Evolutionary conservation across 192 early-diverging fungal genomes (phyloP).

Genomic region (Backusella westeae): DNA sequence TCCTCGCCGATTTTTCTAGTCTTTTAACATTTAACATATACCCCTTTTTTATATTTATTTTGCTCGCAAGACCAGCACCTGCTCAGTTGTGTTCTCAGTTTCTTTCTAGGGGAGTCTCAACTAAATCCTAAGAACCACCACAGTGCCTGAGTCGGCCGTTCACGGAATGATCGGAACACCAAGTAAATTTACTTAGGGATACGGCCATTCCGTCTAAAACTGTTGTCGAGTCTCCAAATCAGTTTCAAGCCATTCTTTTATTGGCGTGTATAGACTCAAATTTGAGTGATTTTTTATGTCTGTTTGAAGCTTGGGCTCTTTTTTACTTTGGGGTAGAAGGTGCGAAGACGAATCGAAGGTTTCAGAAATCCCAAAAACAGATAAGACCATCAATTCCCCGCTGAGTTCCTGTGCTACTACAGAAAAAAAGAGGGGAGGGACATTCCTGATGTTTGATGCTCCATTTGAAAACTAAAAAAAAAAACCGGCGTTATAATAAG

Average conservation of each 20-base stretch:
- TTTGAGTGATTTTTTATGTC: neutral
- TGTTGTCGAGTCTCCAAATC: neutral
- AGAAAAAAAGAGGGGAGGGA: conserved; percentile 2
- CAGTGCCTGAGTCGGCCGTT: conserved; percentile 15
- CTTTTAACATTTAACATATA: neutral
- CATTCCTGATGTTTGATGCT: conserved; percentile 4
- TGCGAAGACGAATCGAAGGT: neutral
- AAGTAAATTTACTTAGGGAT: conserved; percentile 9
- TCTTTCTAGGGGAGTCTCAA: neutral
- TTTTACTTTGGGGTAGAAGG: neutral
- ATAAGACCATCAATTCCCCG: neutral
- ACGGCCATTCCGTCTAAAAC: neutral
- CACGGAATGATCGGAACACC: conserved; percentile 21
- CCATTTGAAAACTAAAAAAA: conserved; percentile 2
- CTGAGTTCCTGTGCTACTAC: conserved; percentile 7
- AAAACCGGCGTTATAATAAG: conserved; percentile 6
- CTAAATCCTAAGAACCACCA: neutral
- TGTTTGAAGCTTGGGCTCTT: neutral
- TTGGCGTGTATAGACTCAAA: conserved; percentile 1
- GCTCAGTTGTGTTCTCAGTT: neutral
- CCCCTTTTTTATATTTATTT: neutral
- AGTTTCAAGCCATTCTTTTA: neutral
- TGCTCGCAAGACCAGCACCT: neutral
- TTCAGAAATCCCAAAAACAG: conserved; percentile 10
- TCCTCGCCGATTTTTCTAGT: neutral